A percentile compares a stretch with the other conserved stretches of the same genome.
Evolutionary conservation across 2,329 filamentous ascomycete species (phyloP).

Genomic region (Colletotrichum costaricense): DNA sequence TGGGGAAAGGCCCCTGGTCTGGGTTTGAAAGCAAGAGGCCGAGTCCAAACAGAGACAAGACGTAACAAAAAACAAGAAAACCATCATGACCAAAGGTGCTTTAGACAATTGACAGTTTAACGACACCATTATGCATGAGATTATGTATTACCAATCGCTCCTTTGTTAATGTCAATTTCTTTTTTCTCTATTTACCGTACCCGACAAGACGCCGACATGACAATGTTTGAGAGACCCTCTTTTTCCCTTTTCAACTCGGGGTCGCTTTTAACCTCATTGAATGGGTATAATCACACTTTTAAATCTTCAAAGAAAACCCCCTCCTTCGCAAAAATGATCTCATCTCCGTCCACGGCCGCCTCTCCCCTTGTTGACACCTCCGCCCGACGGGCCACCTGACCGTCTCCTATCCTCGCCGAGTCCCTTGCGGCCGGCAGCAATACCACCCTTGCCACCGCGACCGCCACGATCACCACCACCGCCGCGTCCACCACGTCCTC

Average conservation of each 20-base stretch:
- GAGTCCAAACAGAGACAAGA: conserved; percentile 26
- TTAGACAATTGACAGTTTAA: not conserved
- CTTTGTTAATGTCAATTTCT: conserved; percentile 30
- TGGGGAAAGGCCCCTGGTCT: conserved; percentile 19
- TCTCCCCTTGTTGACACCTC: conserved; percentile 34
- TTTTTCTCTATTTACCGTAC: conserved; percentile 30
- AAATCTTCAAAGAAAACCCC: conserved; percentile 25
- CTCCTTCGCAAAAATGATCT: not conserved
- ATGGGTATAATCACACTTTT: conserved; percentile 37
- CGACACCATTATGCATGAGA: not conserved
- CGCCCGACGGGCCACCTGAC: conserved; percentile 40
- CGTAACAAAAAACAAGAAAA: not conserved
- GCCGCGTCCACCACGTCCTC: conserved; percentile 54
- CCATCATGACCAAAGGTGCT: not conserved
- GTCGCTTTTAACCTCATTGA: conserved; percentile 34
- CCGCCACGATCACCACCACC: conserved; percentile 53
- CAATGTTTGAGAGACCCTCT: conserved; percentile 1
- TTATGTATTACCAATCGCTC: conserved; percentile 5
- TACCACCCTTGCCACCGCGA: conserved; percentile 59
- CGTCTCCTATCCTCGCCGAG: conserved; percentile 62
- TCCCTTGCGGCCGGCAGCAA: conserved; percentile 58
- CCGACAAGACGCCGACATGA: conserved; percentile 24
- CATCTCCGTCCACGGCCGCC: conserved; percentile 34
- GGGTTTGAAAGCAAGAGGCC: conserved; percentile 22
- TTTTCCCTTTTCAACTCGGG: conserved; percentile 15